phyloP scores from a whole-genome alignment of 2,329 filamentous ascomycete species.

The Xylaria digitata region DNA sequence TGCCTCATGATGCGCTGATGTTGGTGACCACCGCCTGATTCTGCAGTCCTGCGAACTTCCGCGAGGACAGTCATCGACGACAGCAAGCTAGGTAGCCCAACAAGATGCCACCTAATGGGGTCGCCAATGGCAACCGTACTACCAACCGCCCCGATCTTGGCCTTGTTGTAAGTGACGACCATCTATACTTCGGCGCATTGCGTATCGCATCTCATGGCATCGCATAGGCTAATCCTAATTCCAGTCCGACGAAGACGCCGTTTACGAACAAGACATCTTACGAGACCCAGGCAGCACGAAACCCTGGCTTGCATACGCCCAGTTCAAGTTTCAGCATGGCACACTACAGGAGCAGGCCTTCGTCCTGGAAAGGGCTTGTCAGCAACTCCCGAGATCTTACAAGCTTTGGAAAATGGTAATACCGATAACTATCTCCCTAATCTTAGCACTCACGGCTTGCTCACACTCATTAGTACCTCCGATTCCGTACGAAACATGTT shows the following conservation, averaged over 20 bases:
- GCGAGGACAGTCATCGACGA: conserved; percentile 38
- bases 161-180: conserved; percentile 56
- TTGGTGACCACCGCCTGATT: conserved; percentile 24
- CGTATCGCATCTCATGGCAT: neutral
- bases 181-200: conserved; percentile 13
- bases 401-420: conserved; percentile 95
- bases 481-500: conserved; percentile 84
- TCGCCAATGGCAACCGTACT: conserved; percentile 47
- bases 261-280: conserved; percentile 96
- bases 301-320: conserved; percentile 94
- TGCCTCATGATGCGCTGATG: conserved; percentile 41
- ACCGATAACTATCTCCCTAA: conserved; percentile 32
- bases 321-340: conserved; percentile 90
- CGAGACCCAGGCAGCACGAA: conserved; percentile 87
- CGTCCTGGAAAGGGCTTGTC: conserved; percentile 89
- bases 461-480: conserved; percentile 73
- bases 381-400: conserved; percentile 91
- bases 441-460: conserved; percentile 25
- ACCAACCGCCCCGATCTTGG: conserved; percentile 59
- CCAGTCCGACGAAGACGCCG: conserved; percentile 85
- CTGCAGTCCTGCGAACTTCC: conserved; percentile 36
- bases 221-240: conserved; percentile 45
- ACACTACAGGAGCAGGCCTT: conserved; percentile 85
- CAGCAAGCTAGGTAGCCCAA: conserved; percentile 23
- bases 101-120: conserved; percentile 50